phyloP scores from a whole-genome alignment of 2,329 filamentous ascomycete species.

The Penicillium sp. region DNA sequence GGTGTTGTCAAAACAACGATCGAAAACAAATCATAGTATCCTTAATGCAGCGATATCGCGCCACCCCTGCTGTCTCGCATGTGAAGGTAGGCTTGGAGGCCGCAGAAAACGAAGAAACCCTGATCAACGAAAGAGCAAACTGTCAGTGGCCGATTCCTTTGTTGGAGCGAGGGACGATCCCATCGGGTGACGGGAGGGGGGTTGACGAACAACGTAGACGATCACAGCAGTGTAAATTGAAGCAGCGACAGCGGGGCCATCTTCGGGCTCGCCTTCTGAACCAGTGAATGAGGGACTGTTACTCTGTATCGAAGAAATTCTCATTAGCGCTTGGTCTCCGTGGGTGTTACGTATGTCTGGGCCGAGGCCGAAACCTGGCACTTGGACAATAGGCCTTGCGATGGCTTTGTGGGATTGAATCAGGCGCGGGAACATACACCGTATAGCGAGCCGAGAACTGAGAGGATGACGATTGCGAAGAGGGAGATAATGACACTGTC shows the following conservation, averaged over 20 bases:
- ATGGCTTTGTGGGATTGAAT: not conserved
- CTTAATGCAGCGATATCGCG: constrained; percentile 72
- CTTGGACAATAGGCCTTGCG: constrained; percentile 1
- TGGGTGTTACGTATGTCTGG: constrained; percentile 1
- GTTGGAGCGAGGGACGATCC: not conserved
- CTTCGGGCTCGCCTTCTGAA: constrained; percentile 66
- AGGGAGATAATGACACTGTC: constrained; percentile 69
- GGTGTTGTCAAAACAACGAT: constrained; percentile 18
- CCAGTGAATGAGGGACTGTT: constrained; percentile 85
- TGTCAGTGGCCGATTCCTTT: constrained; percentile 15
- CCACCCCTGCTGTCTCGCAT: constrained; percentile 79
- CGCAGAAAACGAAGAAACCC: constrained; percentile 91
- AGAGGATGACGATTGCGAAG: constrained; percentile 67
- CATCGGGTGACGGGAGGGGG: not conserved
- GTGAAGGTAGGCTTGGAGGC: constrained; percentile 84
- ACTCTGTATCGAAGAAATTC: constrained; percentile 37
- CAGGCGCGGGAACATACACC: constrained; percentile 51
- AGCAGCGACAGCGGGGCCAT: constrained; percentile 75
- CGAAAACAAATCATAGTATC: constrained; percentile 14
- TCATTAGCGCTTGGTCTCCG: constrained; percentile 8
- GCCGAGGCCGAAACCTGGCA: not conserved
- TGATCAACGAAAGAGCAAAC: constrained; percentile 37
- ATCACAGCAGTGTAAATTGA: constrained; percentile 87
- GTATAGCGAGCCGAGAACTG: constrained; percentile 71
- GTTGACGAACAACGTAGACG: constrained; percentile 76